Percentiles rank a stretch among this genome's conserved stretches.
phyloP scores from a whole-genome alignment of 2,329 filamentous ascomycete genomes.

The Pyrenochaeta sp. region DNA sequence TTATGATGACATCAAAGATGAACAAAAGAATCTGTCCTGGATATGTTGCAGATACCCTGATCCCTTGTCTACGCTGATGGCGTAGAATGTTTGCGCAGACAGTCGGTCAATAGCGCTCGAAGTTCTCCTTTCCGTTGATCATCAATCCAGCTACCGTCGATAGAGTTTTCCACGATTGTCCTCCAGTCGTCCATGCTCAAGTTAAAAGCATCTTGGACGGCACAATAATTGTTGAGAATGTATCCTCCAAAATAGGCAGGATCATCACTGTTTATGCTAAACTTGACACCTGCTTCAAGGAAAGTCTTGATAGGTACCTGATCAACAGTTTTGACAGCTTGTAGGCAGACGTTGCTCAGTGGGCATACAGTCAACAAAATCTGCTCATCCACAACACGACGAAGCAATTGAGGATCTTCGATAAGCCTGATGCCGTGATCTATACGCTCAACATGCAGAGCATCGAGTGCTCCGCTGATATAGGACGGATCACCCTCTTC shows the following conservation, averaged over 20 bases:
- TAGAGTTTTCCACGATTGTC: conserved; percentile 66
- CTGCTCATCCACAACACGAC: conserved; percentile 63
- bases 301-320: conserved; percentile 68
- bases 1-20: no score
- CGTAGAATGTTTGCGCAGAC: conserved; percentile 20
- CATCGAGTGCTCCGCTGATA: conserved; percentile 69
- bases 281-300: conserved; percentile 68
- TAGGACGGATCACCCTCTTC: conserved; percentile 76
- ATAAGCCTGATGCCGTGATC: conserved; percentile 76
- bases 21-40: no score
- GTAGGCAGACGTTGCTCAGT: conserved; percentile 73
- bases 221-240: conserved; percentile 76
- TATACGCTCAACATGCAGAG: conserved; percentile 70
- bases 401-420: conserved; percentile 66
- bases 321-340: conserved; percentile 54
- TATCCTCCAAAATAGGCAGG: conserved; percentile 70
- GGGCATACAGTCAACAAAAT: conserved; percentile 76
- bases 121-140: conserved; percentile 68
- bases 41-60: no score
- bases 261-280: conserved; percentile 70
- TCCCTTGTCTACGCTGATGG: no score
- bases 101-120: conserved; percentile 39
- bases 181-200: conserved; percentile 72
- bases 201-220: conserved; percentile 74
- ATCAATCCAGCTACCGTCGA: conserved; percentile 74